Evolutionary conservation across 2,329 filamentous ascomycete genomes (phyloP).

Genomic region (Fusarium veterinarium): DNA sequence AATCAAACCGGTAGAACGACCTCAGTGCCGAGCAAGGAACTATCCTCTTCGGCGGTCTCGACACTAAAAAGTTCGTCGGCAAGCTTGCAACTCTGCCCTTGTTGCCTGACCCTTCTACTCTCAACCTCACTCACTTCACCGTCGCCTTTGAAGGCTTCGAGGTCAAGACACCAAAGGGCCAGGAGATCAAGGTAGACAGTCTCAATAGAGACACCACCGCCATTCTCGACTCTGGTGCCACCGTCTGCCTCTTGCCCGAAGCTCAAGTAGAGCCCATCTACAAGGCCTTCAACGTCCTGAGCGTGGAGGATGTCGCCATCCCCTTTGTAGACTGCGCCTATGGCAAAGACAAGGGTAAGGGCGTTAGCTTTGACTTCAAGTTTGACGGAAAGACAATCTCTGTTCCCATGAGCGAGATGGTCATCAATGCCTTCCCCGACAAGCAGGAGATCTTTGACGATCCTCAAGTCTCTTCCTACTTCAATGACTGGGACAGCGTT

Average conservation of each 20-base stretch:
- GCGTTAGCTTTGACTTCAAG: constrained; percentile 63
- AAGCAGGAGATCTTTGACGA: constrained; percentile 55
- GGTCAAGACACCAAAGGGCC: constrained; percentile 45
- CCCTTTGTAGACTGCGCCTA: constrained; percentile 65
- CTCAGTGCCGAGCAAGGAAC: constrained; percentile 72
- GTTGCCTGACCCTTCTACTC: constrained; percentile 53
- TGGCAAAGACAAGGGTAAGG: constrained; percentile 55
- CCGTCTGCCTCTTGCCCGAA: constrained; percentile 75
- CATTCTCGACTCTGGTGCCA: constrained; percentile 80
- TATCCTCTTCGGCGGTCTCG: constrained; percentile 83
- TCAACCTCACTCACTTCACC: constrained; percentile 55
- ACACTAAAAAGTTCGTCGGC: constrained; percentile 77
- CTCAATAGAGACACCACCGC: constrained; percentile 69
- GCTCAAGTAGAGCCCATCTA: constrained; percentile 64
- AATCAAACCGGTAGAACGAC: constrained; percentile 61
- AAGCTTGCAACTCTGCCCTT: constrained; percentile 59
- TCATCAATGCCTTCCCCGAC: constrained; percentile 57
- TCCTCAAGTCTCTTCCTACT: constrained; percentile 45
- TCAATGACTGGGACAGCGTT: constrained; percentile 54
- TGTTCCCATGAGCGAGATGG: constrained; percentile 65
- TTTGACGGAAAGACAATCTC: constrained; percentile 61
- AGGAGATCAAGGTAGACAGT: constrained; percentile 48
- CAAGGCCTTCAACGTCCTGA: constrained; percentile 64
- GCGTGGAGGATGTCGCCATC: constrained; percentile 54
- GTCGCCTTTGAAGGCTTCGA: constrained; percentile 54